Base-by-base conservation (phyloP, 2,329 filamentous ascomycete species). In the Scolecobasidium constrictum region DNA sequence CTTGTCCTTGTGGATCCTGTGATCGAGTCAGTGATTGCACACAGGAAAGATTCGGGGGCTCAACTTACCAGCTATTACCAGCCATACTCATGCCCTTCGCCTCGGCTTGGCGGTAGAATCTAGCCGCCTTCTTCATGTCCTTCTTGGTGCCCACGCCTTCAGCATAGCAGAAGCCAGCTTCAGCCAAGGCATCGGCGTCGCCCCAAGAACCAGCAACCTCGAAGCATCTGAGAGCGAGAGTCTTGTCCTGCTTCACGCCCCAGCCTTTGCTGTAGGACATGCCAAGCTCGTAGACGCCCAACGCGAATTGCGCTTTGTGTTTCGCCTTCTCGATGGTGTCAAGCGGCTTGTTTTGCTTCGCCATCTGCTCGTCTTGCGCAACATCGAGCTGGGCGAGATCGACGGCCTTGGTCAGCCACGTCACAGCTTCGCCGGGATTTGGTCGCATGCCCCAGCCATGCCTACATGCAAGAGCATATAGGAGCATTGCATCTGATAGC, bases 201-300 rank as follows among this genome's bases (percentile, higher is more conserved):
- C 92, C 92, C 92, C 92, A 98, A 49, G 76, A 83, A 41, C 86
- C 90, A 34, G 92, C 92, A 52, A 96, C 94, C 61, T 98, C 92
- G 58, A 95, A 98, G 59, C 92, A 98, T 42, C 87, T 76, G 54
- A 98, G 64, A 0, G 87, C 92, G 46, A 96, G 72, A 4, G 75
- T 66, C 59, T 92, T 94, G 58, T 98, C 92, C 62, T 94, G 87
- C 52, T 90, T 79, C 31, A 94, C 93, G 13, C 92, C 92, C 92
- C 92, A 98, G 4, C 92, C 92, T 53, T 98, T 95, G 78, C 95
- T 87, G 58, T 96, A 90, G 57, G 86, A 94, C 19, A 95, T 87
- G 3, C 92, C 92, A 18, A 98, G 72, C 64, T 98, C 92, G 53
- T 98, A 98, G 42, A 96, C 88, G 53, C 87, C 92, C 35, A 96